A percentile compares a stretch with the other conserved stretches of the same genome.
phyloP scores from a whole-genome alignment of 805 yeast genomes.

The Suhomyces sp. region DNA sequence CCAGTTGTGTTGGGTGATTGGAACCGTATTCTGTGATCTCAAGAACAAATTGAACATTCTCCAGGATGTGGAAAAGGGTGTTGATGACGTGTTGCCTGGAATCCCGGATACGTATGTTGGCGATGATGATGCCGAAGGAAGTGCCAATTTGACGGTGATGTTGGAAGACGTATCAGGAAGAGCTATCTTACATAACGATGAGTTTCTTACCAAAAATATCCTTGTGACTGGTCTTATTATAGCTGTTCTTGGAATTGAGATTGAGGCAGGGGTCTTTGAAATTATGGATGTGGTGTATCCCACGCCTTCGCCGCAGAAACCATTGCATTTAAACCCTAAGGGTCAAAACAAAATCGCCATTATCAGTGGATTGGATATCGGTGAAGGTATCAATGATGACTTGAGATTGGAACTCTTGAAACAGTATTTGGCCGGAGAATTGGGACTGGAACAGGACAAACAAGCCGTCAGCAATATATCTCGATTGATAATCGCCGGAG shows the following conservation, averaged over 20 bases:
- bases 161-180: constrained; percentile 94
- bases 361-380: constrained; percentile 71
- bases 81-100: constrained; percentile 50
- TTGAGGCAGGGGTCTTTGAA: constrained; percentile 78
- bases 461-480: constrained; percentile 33
- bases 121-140: constrained; percentile 49
- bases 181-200: constrained; percentile 65
- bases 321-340: constrained; percentile 16
- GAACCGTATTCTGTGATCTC: constrained; percentile 84
- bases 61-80: constrained; percentile 68
- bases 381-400: constrained; percentile 43
- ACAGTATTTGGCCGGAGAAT: constrained; percentile 71
- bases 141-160: constrained; percentile 59
- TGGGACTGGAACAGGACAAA: constrained; percentile 39
- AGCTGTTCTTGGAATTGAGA: constrained; percentile 84
- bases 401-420: constrained; percentile 55
- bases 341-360: constrained; percentile 53
- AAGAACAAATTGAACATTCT: constrained; percentile 82
- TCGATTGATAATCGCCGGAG: constrained; percentile 70
- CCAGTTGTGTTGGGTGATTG: constrained; percentile 76
- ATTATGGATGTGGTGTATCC: constrained; percentile 82
- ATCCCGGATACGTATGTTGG: constrained; percentile 33
- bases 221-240: constrained; percentile 89
- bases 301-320: constrained; percentile 54
- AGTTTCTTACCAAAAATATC: constrained; percentile 49